phyloP scores from a whole-genome alignment of 495 filamentous ascomycete species.

The Physcia stellaris region DNA sequence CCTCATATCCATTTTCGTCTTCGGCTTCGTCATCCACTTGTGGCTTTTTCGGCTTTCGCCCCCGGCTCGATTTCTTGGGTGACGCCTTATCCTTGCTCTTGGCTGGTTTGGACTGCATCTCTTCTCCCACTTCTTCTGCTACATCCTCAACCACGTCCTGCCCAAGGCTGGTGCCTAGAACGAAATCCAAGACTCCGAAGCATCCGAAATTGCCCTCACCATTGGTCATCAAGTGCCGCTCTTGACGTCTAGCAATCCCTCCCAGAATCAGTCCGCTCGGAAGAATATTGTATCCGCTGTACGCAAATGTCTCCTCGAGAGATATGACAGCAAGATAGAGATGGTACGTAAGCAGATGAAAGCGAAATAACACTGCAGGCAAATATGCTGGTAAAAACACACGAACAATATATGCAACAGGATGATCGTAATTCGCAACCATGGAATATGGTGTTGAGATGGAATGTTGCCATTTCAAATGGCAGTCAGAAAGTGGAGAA shows the following conservation, averaged over 20 bases:
- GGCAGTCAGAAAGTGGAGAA: conserved; percentile 27
- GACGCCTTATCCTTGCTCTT: too few species aligned
- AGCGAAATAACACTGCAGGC: conserved; percentile 50
- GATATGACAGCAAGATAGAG: conserved; percentile 53
- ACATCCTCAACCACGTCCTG: conserved; percentile 43
- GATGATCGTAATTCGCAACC: conserved; percentile 68
- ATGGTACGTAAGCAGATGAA: conserved; percentile 70
- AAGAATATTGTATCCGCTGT: conserved; percentile 63
- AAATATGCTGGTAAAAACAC: conserved; percentile 61
- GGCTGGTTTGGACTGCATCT: too few species aligned
- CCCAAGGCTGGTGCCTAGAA: conserved; percentile 50
- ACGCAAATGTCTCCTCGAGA: conserved; percentile 61
- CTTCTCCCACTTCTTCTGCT: conserved; percentile 44
- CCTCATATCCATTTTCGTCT: not conserved
- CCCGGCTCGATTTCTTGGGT: too few species aligned
- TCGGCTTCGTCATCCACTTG: not conserved
- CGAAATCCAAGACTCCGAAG: conserved; percentile 68
- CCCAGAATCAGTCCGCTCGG: conserved; percentile 60
- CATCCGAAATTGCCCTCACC: conserved; percentile 63
- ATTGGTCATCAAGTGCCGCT: conserved; percentile 46
- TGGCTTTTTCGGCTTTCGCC: not conserved
- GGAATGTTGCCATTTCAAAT: conserved; percentile 52
- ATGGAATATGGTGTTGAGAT: conserved; percentile 49
- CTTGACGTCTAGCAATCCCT: conserved; percentile 57
- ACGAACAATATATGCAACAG: conserved; percentile 52